Evolutionary conservation across 768 basidiomycete species (phyloP).

Genomic region (Lentinula detonsa): DNA sequence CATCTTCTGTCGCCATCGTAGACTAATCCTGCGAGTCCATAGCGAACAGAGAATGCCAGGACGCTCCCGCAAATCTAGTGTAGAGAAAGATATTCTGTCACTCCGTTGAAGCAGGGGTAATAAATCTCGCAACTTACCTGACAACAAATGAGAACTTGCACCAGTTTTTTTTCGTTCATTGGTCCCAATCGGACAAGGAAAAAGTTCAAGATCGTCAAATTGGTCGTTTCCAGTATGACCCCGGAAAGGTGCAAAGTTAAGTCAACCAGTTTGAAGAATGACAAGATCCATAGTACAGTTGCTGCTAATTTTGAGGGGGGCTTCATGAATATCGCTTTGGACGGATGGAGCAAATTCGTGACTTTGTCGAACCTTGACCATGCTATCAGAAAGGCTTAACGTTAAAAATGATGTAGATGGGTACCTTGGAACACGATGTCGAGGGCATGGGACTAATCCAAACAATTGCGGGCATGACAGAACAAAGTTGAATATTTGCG

Average conservation of each 20-base stretch:
- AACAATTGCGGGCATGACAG: constrained; percentile 94
- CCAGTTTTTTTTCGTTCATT: constrained; percentile 79
- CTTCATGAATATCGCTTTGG: constrained; percentile 53
- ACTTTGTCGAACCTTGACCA: constrained; percentile 60
- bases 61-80: constrained; percentile 66
- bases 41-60: constrained; percentile 80
- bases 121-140: constrained; percentile 48
- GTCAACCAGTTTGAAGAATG: constrained; percentile 59
- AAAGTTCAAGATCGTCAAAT: constrained; percentile 88
- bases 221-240: constrained; percentile 66
- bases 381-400: neutral
- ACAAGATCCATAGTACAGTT: constrained; percentile 52
- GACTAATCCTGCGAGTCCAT: constrained; percentile 82
- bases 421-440: constrained; percentile 89
- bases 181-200: constrained; percentile 77
- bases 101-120: neutral
- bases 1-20: constrained; percentile 90
- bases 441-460: constrained; percentile 89
- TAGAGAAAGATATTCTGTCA: constrained; percentile 6
- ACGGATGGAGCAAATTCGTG: constrained; percentile 76
- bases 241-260: constrained; percentile 51
- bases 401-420: constrained; percentile 13
- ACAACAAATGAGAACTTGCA: constrained; percentile 62
- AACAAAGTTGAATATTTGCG: constrained; percentile 97
- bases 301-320: constrained; percentile 51